Evolutionary conservation across 1,139 yeast genomes (phyloP), one percentile per base, ranked within the genome.

Genomic region (Candida sp.): DNA sequence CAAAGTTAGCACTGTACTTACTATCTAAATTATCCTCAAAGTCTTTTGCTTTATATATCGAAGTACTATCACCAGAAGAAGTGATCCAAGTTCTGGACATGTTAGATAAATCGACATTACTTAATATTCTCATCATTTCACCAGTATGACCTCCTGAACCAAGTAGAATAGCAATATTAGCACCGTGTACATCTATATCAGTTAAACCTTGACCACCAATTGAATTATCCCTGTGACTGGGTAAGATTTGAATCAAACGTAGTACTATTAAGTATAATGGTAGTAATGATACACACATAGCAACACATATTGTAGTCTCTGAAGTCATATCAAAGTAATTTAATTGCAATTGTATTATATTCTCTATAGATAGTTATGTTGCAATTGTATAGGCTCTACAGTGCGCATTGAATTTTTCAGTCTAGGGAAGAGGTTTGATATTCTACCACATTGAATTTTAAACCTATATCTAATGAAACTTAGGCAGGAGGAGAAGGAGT

Each of bases 81-180:
- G 68, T 60, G 7, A 77, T 68, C 73, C 81, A 79, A 1, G 72
- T 68, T 43, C 80, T 54, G 6, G 62, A 44, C 21, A 70, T 55
- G 3, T 47, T 44, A 1, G 53, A 33, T 22, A 74, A 35, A 36
- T 65, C 52, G 35, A 63, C 54, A 46, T 70, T 67, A 5, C 66
- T 59, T 12, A 88, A 59, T 25, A 93, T 68, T 34, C 93, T 70
- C 25, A 90, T 60, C 96, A 93, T 88, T 60, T 93, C 98, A 1
- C 97, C 98, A 0, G 98, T 91, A 58, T 93, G 99, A 1, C 98
- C 99, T 0, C 79, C 99, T 1, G 95, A 86, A 0, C 95, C 96
- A 5, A 87, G 61, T 11, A 86, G 69, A 1, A 85, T 67, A 77
- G 84, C 72, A 19, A 81, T 53, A 21, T 55, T 56, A 27, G 62